Evolutionary conservation across 1,284 basidiomycete genomes (phyloP).

Genomic region (Apiotrichum siamense): DNA sequence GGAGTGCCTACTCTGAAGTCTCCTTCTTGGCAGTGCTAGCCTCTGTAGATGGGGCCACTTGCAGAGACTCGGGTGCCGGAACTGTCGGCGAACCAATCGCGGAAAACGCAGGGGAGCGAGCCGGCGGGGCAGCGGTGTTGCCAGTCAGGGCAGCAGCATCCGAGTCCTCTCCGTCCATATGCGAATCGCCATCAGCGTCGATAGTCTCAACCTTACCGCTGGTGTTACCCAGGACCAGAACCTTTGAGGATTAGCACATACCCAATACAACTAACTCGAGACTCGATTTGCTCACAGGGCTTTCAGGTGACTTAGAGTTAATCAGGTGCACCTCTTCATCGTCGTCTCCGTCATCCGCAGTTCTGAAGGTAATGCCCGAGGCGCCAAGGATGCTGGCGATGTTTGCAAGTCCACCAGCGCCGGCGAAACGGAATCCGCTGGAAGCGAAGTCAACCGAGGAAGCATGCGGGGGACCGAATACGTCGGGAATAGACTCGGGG

Average conservation of each 20-base stretch:
- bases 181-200: constrained; percentile 53
- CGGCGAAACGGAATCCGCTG: constrained; percentile 36
- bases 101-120: constrained; percentile 24
- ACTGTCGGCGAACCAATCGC: constrained; percentile 41
- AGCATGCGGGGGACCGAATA: constrained; percentile 32
- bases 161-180: constrained; percentile 52
- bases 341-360: constrained; percentile 37
- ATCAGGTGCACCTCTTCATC: constrained; percentile 30
- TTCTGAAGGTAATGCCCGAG: constrained; percentile 38
- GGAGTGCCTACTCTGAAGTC: background rate
- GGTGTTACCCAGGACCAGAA: constrained; percentile 2
- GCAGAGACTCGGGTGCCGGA: constrained; percentile 31
- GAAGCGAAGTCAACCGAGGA: constrained; percentile 18
- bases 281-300: constrained; percentile 1
- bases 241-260: background rate
- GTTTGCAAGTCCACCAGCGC: constrained; percentile 41
- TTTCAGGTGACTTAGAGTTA: constrained; percentile 6
- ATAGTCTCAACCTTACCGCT: constrained; percentile 23
- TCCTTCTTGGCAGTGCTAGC: background rate
- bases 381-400: constrained; percentile 44
- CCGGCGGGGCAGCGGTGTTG: constrained; percentile 10
- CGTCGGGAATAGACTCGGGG: constrained; percentile 48
- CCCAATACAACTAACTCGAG: background rate
- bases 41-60: constrained; percentile 2
- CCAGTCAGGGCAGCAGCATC: constrained; percentile 53